Conservation (phyloP, 2,329 filamentous ascomycete species). For the Fusarium marasasianum region DNA sequence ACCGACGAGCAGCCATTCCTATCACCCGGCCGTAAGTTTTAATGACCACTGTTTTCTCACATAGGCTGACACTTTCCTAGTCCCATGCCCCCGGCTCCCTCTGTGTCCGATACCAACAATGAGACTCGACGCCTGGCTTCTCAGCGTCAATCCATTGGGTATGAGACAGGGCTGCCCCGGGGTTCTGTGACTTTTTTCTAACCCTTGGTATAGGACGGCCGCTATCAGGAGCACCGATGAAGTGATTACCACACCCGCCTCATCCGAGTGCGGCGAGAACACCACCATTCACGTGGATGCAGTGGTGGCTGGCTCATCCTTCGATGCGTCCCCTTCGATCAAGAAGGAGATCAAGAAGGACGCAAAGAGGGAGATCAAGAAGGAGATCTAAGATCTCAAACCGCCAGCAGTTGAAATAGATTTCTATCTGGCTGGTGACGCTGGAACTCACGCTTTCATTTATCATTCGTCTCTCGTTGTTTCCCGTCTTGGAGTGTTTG, state of each 20-base stretch:
- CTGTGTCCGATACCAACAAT: slow-evolving; percentile 25
- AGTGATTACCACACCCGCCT: slow-evolving; percentile 51
- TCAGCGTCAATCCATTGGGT: slow-evolving; percentile 50
- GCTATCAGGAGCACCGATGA: slow-evolving; percentile 54
- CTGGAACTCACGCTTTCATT: slow-evolving; percentile 5
- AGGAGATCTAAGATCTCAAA: slow-evolving; percentile 32
- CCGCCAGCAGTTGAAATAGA: background rate
- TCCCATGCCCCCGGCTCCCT: background rate
- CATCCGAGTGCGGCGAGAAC: slow-evolving; percentile 63
- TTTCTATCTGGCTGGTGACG: background rate
- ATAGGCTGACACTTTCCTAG: slow-evolving; percentile 21
- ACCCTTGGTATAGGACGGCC: slow-evolving; percentile 49
- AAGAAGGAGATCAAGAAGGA: slow-evolving; percentile 56
- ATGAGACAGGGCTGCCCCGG: slow-evolving; percentile 41
- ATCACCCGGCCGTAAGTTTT: slow-evolving; percentile 45
- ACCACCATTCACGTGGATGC: slow-evolving; percentile 64
- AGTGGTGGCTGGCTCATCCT: slow-evolving; percentile 55
- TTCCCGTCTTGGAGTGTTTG: slow-evolving; percentile 31
- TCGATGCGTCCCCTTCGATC: slow-evolving; percentile 57
- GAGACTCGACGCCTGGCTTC: slow-evolving; percentile 44
- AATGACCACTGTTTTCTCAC: background rate
- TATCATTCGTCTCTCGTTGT: slow-evolving; percentile 14
- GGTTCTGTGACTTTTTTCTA: slow-evolving; percentile 45
- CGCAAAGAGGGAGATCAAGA: slow-evolving; percentile 46
- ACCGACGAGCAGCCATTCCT: slow-evolving; percentile 45